These are phyloP conservation scores for Ceratorhiza oryzae-sativae DNA, from an alignment of 1,284 basidiomycete genomes.

Conservation along the genomic window DNA sequence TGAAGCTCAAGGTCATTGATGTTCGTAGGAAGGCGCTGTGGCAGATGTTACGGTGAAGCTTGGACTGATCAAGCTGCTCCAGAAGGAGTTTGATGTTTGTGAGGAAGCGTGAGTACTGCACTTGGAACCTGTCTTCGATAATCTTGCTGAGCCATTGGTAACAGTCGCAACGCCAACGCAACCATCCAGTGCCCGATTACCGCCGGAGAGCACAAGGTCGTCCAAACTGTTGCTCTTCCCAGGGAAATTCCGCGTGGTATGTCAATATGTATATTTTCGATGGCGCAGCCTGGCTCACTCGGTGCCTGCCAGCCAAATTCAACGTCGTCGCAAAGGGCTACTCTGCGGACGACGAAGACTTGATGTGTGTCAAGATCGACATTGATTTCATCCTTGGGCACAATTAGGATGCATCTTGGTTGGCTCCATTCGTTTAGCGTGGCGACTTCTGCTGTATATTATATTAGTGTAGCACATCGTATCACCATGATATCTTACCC, in stretches of 20 bases:
- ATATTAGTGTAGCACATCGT: no score
- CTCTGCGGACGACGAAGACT: conserved; percentile 76
- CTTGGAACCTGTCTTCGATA: conserved; percentile 87
- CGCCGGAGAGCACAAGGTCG: conserved; percentile 70
- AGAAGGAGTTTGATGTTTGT: conserved; percentile 59
- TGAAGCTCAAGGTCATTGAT: neutral
- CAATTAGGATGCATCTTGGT: no score
- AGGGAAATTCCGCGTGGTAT: conserved; percentile 87
- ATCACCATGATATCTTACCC: no score
- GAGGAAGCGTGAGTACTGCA: conserved; percentile 62
- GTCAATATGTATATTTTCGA: conserved; percentile 46
- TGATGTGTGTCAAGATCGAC: conserved; percentile 81
- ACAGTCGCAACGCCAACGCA: conserved; percentile 70
- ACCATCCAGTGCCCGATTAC: conserved; percentile 81
- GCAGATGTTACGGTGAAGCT: conserved; percentile 61
- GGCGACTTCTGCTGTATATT: no score
- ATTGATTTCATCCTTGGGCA: conserved; percentile 66
- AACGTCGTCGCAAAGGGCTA: conserved; percentile 73
- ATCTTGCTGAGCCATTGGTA: conserved; percentile 50
- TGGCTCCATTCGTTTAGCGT: no score
- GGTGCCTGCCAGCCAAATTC: conserved; percentile 76
- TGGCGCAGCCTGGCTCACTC: neutral
- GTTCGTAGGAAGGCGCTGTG: conserved; percentile 55
- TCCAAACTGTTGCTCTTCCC: conserved; percentile 83
- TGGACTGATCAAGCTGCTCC: conserved; percentile 59